phyloP scores from a whole-genome alignment of 352 stramenopile genomes.

The Peronospora farinosa region DNA sequence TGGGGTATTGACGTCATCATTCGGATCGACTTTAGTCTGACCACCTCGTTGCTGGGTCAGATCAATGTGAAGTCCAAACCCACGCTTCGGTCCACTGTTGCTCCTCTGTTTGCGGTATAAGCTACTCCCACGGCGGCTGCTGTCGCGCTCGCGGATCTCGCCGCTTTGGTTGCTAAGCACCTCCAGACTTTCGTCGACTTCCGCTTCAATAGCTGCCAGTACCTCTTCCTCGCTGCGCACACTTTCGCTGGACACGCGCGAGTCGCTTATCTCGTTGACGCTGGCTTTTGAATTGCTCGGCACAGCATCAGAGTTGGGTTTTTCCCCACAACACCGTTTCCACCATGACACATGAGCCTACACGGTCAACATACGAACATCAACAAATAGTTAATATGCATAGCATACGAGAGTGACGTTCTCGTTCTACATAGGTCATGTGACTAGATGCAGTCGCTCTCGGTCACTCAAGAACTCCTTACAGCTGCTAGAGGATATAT shows the following conservation, averaged over 20 bases:
- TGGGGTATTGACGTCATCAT: slow-evolving; percentile 27
- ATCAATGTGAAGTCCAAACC: slow-evolving; percentile 62
- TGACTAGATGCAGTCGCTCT: slow-evolving; percentile 13
- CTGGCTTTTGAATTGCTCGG: slow-evolving; percentile 32
- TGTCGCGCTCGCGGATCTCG: slow-evolving; percentile 41
- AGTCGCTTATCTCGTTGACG: slow-evolving; percentile 50
- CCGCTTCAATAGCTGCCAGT: slow-evolving; percentile 59
- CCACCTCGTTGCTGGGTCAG: slow-evolving; percentile 29
- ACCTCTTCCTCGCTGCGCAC: slow-evolving; percentile 62
- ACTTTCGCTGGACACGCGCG: slow-evolving; percentile 43
- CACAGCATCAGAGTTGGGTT: slow-evolving; percentile 7
- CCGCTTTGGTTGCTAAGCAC: slow-evolving; percentile 67
- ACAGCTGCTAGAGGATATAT: slow-evolving; percentile 46
- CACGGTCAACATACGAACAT: slow-evolving; percentile 8
- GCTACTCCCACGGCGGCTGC: slow-evolving; percentile 31
- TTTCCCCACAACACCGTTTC: slow-evolving; percentile 24
- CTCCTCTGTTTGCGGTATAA: slow-evolving; percentile 26
- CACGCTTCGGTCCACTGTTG: slow-evolving; percentile 28
- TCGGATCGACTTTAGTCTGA: slow-evolving; percentile 11
- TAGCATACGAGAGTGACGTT: slow-evolving; percentile 11
- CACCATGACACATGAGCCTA: slow-evolving; percentile 31
- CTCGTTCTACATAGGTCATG: slow-evolving; percentile 9
- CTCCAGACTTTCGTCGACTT: slow-evolving; percentile 76
- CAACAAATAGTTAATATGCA: slow-evolving; percentile 13
- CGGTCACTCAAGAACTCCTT: slow-evolving; percentile 8